phyloP scores from a whole-genome alignment of 176 grass and related monocot species.

The Phyllostachys edulis region DNA sequence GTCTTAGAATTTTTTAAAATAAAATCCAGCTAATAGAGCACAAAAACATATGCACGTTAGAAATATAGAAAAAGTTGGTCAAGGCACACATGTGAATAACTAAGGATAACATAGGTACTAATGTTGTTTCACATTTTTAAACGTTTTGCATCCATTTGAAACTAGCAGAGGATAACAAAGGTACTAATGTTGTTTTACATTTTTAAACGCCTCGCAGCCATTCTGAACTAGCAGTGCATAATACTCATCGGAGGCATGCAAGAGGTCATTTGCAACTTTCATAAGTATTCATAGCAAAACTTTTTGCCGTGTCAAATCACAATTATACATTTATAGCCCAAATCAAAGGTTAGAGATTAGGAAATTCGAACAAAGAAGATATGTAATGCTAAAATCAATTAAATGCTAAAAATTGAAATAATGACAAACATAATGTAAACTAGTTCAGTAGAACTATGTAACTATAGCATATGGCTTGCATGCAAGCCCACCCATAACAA shows the following conservation, averaged over 20 bases:
- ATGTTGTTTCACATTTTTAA: not conserved
- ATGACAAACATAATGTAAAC: not conserved
- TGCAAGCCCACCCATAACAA: not conserved
- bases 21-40: not conserved
- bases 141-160: not conserved
- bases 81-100: not conserved
- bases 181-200: not conserved
- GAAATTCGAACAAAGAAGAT: not conserved
- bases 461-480: not conserved
- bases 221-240: not conserved
- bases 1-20: not conserved
- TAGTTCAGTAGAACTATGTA: not conserved
- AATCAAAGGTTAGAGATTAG: not conserved
- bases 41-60: not conserved
- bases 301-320: not conserved
- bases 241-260: not conserved
- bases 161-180: not conserved
- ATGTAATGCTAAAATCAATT: not conserved
- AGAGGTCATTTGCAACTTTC: constrained; percentile 1
- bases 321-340: not conserved
- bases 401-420: not conserved
- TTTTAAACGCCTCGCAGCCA: not conserved
- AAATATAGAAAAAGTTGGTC: not conserved
- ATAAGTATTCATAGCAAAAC: not conserved
- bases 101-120: not conserved